Conservation (phyloP, 1,284 basidiomycete species). For the Abortiporus biennis region DNA sequence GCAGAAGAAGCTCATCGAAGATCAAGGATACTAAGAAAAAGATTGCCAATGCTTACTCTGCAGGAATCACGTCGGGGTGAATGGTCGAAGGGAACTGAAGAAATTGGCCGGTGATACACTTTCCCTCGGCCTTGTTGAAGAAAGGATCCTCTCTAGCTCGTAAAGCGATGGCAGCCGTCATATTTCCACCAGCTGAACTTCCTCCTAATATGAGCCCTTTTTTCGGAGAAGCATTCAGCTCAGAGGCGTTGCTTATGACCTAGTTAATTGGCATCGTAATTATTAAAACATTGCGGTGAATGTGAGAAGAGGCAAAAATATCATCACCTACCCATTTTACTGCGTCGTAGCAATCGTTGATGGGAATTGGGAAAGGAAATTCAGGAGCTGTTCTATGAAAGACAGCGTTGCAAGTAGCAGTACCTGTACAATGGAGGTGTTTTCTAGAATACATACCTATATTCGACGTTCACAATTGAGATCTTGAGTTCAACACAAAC, state of each 20-base stretch:
- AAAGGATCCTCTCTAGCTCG: constrained; percentile 17
- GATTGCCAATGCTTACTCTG: constrained; percentile 12
- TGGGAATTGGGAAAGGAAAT: constrained; percentile 29
- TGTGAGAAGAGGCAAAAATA: no score
- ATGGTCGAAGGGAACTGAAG: constrained; percentile 10
- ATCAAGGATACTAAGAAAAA: no score
- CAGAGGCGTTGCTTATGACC: constrained; percentile 6
- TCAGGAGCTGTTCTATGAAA: constrained; percentile 30
- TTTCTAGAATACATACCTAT: constrained; percentile 12
- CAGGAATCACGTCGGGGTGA: constrained; percentile 10
- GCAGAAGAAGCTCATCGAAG: no score
- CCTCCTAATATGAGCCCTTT: constrained; percentile 20
- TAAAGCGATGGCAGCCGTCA: constrained; percentile 15
- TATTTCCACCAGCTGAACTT: constrained; percentile 18
- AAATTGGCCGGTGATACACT: constrained; percentile 12
- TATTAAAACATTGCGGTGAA: no score
- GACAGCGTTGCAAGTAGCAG: neutral
- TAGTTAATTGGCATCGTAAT: no score
- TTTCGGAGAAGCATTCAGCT: constrained; percentile 6
- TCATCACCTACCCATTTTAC: constrained; percentile 24
- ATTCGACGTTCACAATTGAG: constrained; percentile 16
- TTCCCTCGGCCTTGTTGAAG: constrained; percentile 10
- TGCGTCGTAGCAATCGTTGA: constrained; percentile 30
- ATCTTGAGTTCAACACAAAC: constrained; percentile 15
- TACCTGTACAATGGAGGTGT: neutral